Percentiles rank a stretch among this genome's conserved stretches.
Conservation (phyloP, 2,329 filamentous ascomycete species). For the Trichoderma sp. region DNA sequence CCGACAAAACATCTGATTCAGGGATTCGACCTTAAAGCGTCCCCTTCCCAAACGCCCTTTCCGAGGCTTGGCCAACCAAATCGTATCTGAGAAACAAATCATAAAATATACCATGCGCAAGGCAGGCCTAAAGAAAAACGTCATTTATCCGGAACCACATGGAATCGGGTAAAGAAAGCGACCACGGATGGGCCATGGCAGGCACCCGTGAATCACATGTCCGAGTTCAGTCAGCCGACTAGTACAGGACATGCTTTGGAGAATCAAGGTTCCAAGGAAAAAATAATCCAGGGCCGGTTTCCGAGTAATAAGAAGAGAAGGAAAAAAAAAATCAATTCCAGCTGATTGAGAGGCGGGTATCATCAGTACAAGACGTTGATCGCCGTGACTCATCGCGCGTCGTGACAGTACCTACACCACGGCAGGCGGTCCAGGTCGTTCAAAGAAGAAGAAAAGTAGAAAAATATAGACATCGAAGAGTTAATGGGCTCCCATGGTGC, state of each 20-base stretch:
- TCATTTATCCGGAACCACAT: not conserved
- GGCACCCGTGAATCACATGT: not conserved
- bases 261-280: not conserved
- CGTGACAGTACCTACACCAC: not conserved
- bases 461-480: slow-evolving; percentile 17
- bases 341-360: slow-evolving; percentile 16
- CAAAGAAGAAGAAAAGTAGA: not conserved
- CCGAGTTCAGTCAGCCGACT: not conserved
- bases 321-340: not conserved
- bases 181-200: not conserved
- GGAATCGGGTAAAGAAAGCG: not conserved
- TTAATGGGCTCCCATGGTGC: slow-evolving; percentile 2
- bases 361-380: slow-evolving; percentile 3
- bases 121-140: not conserved
- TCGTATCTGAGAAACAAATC: not conserved
- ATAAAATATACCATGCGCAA: not conserved
- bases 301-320: not conserved
- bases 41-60: slow-evolving; percentile 23
- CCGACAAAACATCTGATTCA: not conserved
- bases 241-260: not conserved
- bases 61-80: slow-evolving; percentile 21
- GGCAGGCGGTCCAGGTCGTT: not conserved
- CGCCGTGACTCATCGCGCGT: not conserved
- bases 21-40: not conserved
- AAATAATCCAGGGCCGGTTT: not conserved